These are phyloP conservation scores for Talaromyces amestolkiae DNA, from an alignment of 2,329 filamentous ascomycete genomes.

Conservation along the genomic window DNA sequence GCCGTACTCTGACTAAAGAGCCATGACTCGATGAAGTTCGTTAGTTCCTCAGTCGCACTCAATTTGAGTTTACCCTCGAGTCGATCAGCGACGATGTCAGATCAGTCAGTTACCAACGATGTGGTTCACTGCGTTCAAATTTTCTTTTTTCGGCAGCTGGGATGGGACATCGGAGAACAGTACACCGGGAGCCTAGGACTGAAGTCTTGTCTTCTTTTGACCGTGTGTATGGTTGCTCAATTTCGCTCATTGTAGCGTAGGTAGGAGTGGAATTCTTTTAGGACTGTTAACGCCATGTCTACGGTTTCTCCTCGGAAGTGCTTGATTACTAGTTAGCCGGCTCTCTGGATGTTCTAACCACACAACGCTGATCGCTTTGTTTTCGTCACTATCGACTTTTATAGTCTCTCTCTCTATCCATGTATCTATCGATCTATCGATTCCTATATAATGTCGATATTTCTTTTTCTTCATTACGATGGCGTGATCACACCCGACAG, in stretches of 20 bases:
- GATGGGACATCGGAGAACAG: conserved; percentile 4
- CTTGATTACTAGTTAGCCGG: neutral
- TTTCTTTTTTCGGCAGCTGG: neutral
- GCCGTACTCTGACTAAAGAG: neutral
- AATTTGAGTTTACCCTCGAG: neutral
- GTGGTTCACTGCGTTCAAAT: neutral
- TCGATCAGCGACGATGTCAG: conserved; percentile 1
- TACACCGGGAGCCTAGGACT: neutral
- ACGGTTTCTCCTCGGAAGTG: conserved; percentile 6
- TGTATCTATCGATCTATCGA: neutral
- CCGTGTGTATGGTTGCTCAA: neutral
- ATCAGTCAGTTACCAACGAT: conserved; percentile 1
- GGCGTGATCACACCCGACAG: conserved; percentile 3
- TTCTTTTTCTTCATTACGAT: neutral
- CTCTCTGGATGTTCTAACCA: neutral
- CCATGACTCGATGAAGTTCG: neutral
- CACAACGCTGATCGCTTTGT: neutral
- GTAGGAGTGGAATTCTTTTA: neutral
- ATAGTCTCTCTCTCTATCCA: neutral
- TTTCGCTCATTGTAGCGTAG: neutral
- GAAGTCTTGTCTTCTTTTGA: neutral
- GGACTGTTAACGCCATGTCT: neutral
- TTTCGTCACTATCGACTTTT: neutral
- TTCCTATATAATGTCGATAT: neutral
- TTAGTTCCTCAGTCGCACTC: too few relatives aligned